Evolutionary conservation across 2,329 filamentous ascomycete genomes (phyloP).

Genomic region (Tolypocladium inflatum): DNA sequence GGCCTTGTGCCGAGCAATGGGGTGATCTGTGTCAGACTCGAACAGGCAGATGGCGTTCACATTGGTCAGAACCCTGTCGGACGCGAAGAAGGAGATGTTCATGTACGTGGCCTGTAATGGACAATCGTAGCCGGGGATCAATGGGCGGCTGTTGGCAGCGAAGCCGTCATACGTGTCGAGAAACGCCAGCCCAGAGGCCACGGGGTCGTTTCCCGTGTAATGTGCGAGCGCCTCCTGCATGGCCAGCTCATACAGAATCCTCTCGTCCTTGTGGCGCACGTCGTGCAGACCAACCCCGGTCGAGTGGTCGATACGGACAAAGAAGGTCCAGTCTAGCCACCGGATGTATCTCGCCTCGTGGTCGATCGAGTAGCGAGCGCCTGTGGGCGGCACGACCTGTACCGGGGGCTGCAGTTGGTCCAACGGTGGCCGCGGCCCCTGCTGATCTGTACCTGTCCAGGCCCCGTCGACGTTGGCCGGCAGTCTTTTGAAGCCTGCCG

Average conservation of each 20-base stretch:
- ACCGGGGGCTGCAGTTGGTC: slow-evolving; percentile 5
- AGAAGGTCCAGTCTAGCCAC: slow-evolving; percentile 37
- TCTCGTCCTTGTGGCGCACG: slow-evolving; percentile 43
- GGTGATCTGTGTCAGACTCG: slow-evolving; percentile 38
- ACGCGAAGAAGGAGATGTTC: slow-evolving; percentile 34
- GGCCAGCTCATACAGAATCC: slow-evolving; percentile 45
- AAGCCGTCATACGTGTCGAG: slow-evolving; percentile 35
- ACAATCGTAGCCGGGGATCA: slow-evolving; percentile 42
- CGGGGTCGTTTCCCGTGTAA: slow-evolving; percentile 38
- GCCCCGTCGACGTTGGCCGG: slow-evolving; percentile 35
- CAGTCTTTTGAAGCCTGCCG: slow-evolving; percentile 33
- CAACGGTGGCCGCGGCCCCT: slow-evolving; percentile 16
- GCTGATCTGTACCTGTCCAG: slow-evolving; percentile 33
- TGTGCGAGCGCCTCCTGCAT: slow-evolving; percentile 46
- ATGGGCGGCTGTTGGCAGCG: slow-evolving; percentile 32
- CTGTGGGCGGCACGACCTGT: slow-evolving; percentile 3
- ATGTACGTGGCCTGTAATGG: slow-evolving; percentile 40
- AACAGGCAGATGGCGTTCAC: slow-evolving; percentile 46
- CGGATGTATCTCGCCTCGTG: slow-evolving; percentile 7
- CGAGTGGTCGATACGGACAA: slow-evolving; percentile 37
- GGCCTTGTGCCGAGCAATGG: slow-evolving; percentile 38
- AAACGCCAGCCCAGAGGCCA: slow-evolving; percentile 33
- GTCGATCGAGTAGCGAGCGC: slow-evolving; percentile 6
- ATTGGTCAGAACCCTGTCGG: slow-evolving; percentile 33
- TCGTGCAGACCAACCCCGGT: slow-evolving; percentile 40